Evolutionary conservation across 768 basidiomycete genomes (phyloP), one percentile per base, ranked within the genome.

Genomic region (Suillus subluteus): DNA sequence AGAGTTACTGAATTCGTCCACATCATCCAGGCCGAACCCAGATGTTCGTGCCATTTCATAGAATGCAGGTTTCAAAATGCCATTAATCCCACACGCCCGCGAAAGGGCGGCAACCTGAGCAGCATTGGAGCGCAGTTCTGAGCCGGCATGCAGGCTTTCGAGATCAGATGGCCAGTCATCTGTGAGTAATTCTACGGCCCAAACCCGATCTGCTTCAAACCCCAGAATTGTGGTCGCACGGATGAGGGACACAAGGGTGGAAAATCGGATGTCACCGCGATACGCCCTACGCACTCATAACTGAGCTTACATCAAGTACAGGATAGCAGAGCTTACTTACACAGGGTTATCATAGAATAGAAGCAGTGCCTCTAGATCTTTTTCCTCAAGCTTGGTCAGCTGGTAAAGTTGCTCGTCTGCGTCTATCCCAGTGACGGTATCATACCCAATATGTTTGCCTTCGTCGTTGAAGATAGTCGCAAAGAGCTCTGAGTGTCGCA

Each of bases 51-150:
- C 69, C 15, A 83, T 72, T 66, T 82, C 80, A 66, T 83, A 83
- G 62, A 78, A 81, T 2, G 80, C 81, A 50, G 73, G 72, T 56
- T 79, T 78, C 21, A 78, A 70, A 30, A 81, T 73, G 0, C 44
- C 44, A 4, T 73, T 68, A 11, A 80, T 48, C 35, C 73, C 67
- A 62, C 67, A 78, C 5, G 66, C 21, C 21, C 74, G 75, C n/a
- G 76, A 79, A 16, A 82, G 72, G 18, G 70, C 52, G 23, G 82
- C 67, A 3, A 76, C 79, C n/a, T 72, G 48, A 12, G 48, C 48
- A 23, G 48, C 5, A 23, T 50, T 23, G 23, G 48, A 50, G 23
- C 23, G 48, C 48, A 50, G 23, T 23, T 50, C 48, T 23, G 48
- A 50, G 48, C 48, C 23, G 4, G n/a, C 4, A 23, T 23, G n/a